Evolutionary conservation across 169 alveolate species (phyloP).

Genomic region (Plasmodium gallinaceum): DNA sequence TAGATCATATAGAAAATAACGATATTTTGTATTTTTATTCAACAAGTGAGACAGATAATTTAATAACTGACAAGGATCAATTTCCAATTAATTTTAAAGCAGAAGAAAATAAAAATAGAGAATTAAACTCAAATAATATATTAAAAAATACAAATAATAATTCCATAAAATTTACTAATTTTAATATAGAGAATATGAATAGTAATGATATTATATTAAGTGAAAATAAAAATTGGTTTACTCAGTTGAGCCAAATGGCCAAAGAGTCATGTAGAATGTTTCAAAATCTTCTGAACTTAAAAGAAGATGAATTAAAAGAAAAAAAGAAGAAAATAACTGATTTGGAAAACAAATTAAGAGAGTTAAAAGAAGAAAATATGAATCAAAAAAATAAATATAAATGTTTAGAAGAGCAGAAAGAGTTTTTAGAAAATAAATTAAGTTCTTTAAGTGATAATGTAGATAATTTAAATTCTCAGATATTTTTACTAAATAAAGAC

Average conservation of each 20-base stretch:
- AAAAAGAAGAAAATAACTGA: slow-evolving; percentile 4
- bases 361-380: slow-evolving; percentile 25
- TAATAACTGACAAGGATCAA: background rate
- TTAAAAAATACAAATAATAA: background rate
- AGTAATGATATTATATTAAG: background rate
- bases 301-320: slow-evolving; percentile 42
- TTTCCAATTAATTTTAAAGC: background rate
- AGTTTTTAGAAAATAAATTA: background rate
- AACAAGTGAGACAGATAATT: background rate
- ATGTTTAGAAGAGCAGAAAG: slow-evolving; percentile 27
- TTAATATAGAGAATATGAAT: background rate
- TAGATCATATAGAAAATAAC: slow-evolving; percentile 15
- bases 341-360: slow-evolving; percentile 18
- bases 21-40: background rate
- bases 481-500: slow-evolving; percentile 29
- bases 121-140: background rate
- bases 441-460: slow-evolving; percentile 1
- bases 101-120: background rate
- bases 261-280: slow-evolving; percentile 47
- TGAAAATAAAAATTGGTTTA: background rate
- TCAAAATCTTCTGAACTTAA: slow-evolving; percentile 16
- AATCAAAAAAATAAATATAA: slow-evolving; percentile 23
- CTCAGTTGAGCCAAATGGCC: slow-evolving; percentile 13
- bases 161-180: background rate
- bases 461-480: slow-evolving; percentile 18